Base-by-base conservation (phyloP, 2,329 filamentous ascomycete genomes). In the Colletotrichum simmondsii region DNA sequence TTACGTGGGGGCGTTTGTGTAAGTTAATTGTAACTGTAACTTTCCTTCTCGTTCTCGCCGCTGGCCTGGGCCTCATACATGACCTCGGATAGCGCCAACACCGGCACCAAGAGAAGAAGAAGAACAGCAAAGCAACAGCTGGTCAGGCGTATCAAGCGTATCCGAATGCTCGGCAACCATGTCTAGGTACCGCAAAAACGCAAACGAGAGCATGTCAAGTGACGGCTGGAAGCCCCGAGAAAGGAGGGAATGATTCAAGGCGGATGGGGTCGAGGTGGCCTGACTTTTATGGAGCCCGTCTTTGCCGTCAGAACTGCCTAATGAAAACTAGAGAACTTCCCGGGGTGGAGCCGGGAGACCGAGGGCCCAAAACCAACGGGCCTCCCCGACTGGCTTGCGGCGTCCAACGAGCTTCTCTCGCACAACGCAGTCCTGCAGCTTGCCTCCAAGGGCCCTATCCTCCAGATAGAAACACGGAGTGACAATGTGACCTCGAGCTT, bases 251-350 rank as follows among this genome's bases (percentile, higher is more conserved):
- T 37, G 56, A 65, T 60, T 70, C 70, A 49, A 61, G 66, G 67
- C 32, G 49, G 66, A 65, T 71, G 71, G 69, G 53, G 49, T 46
- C 56, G 66, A 72, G 71, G 61, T 73, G 71, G 71, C 71, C 60
- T 73, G 71, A 73, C 71, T 73, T 65, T 73, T 73, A 65, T 73
- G 71, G 71, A 37, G 56, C 63, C 53, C 35, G 37, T 42, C 52
- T 30, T 58, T 32, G 26, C 54, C 54, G 61, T 30, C 14, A 37
- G 19, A 61, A 54, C 24, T 53, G 68, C 54, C 60, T 65, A 65
- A 71, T 65, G 10, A 71, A 52, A 73, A 49, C 56, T 60, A 61
- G 66, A 65, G 54, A 57, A 70, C 26, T 46, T 73, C 46, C 66
- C 66, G 71, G 60, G 54, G 71, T 70, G 66, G 66, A 73, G 66